Percentiles rank a stretch among this genome's conserved stretches.
Evolutionary conservation across 176 grass and related monocot genomes (phyloP).

Genomic region (Avena sativa): DNA sequence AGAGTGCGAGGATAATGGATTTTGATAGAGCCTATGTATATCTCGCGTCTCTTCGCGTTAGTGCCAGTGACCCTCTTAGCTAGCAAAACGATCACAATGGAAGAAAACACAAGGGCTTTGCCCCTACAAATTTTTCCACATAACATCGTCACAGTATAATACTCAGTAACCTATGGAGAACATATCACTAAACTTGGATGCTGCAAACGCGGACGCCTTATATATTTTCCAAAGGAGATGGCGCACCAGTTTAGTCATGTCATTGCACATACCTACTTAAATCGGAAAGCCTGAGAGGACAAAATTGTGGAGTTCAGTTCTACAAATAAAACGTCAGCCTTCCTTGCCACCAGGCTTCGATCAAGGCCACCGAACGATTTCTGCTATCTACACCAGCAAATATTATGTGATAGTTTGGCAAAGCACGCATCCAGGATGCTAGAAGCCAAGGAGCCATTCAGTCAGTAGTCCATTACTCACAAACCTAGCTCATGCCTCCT

Average conservation of each 20-base stretch:
- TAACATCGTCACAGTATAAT: neutral
- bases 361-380: neutral
- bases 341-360: neutral
- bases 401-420: neutral
- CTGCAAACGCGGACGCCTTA: no score
- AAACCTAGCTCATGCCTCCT: slow-evolving; percentile 63
- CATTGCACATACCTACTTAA: neutral
- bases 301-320: slow-evolving; percentile 20
- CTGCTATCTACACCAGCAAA: slow-evolving; percentile 10
- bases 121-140: neutral
- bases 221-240: neutral
- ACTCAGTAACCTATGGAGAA: no score
- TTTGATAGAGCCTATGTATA: neutral
- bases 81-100: neutral
- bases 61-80: no score
- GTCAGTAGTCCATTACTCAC: neutral
- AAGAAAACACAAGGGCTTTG: neutral
- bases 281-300: slow-evolving; percentile 1
- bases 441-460: neutral
- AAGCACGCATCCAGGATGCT: neutral
- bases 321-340: neutral
- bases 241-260: neutral
- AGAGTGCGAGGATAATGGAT: neutral
- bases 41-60: neutral
- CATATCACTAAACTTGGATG: no score